phyloP scores from a whole-genome alignment of 148 eudicot species.

The Silene conica region DNA sequence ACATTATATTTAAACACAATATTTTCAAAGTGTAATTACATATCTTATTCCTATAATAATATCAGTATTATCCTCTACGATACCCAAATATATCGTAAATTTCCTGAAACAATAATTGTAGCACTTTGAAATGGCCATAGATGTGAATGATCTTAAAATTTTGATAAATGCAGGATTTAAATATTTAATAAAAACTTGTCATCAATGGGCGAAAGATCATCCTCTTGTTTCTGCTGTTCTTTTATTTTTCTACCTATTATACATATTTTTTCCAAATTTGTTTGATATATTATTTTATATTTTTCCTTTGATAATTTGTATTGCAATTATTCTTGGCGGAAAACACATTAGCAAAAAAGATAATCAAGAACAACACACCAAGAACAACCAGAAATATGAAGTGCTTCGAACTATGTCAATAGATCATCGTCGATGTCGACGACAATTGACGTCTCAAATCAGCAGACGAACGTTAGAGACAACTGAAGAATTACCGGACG shows the following conservation, averaged over 20 bases:
- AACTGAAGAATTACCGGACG: conserved; percentile 23
- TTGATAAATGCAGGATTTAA: conserved; percentile 31
- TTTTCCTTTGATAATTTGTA: conserved; percentile 38
- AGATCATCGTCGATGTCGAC: conserved; percentile 16
- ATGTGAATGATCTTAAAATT: conserved; percentile 46
- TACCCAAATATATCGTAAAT: no score
- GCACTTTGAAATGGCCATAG: conserved; percentile 45
- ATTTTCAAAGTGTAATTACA: no score
- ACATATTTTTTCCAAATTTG: conserved; percentile 44
- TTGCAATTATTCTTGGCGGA: conserved; percentile 34
- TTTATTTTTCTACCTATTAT: conserved; percentile 41
- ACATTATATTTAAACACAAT: neutral
- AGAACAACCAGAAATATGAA: conserved; percentile 6
- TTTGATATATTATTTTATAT: conserved; percentile 50
- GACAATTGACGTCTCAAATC: conserved; percentile 23
- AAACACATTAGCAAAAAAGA: conserved; percentile 3
- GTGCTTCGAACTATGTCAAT: conserved; percentile 1
- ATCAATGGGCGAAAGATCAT: conserved; percentile 34
- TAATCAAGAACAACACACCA: neutral
- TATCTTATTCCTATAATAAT: no score
- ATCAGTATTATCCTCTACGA: no score
- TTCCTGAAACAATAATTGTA: neutral
- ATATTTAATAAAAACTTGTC: conserved; percentile 30
- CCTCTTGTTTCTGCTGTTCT: conserved; percentile 40
- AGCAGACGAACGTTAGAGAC: conserved; percentile 32